Evolutionary conservation across 2,329 filamentous ascomycete species (phyloP), one percentile per base, ranked within the genome.

Genomic region (Colletotrichum sublineola): DNA sequence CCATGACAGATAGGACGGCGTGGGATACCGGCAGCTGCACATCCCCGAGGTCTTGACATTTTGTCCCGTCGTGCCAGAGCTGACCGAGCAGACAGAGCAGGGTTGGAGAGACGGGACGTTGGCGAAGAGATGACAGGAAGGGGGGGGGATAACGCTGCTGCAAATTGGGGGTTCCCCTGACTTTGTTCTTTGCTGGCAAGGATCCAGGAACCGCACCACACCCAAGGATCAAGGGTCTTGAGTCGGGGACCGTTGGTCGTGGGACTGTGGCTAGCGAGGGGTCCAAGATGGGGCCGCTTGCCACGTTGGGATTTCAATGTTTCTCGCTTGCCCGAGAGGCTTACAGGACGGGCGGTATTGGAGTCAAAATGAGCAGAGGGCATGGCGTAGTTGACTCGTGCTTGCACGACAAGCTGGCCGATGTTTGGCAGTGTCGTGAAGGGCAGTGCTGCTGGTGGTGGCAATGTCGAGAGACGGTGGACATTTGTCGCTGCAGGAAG

Each of bases 241-340:
- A 36, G 69, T 58, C 53, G 53, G n/a, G 48, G n/a, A 55, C 44
- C 60, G 60, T 69, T 31, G 60, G 46, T 42, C 66, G 66, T 72
- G 69, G 66, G 66, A 64, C 69, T 50, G 40, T 24, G 64, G 60
- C 66, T 65, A 69, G 69, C 40, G 60, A 60, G 69, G 64, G 55
- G 69, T 61, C 68, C 69, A 18, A 40, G 33, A 69, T 65, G 69
- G 66, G 57, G 69, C 69, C n/a, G 58, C n/a, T 60, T 69, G 63
- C 69, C 69, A 18, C n/a, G 33, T 69, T 69, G 46, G 66, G 69
- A 72, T 60, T 64, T 40, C 65, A 69, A 64, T 72, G 69, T 72
- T 69, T 69, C 69, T 72, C 69, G 69, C 53, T 69, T 64, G 69
- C 29, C n/a, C 33, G n/a, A 53, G 60, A n/a, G 44, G 60, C 33